Evolutionary conservation across 164 flowering plant genomes (phyloP).

Genomic region (Piper betle): DNA sequence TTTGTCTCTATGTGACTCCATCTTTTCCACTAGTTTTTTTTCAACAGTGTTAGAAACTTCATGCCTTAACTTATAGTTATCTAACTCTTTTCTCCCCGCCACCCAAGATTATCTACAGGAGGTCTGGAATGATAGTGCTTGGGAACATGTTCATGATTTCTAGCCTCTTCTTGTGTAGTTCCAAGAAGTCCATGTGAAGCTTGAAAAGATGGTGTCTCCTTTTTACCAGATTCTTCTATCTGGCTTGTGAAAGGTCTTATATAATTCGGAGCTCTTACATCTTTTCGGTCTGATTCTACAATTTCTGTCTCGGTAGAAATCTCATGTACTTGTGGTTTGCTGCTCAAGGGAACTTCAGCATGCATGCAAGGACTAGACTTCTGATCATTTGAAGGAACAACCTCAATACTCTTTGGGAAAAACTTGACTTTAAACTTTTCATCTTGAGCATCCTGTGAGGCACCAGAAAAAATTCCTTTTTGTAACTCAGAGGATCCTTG

Average conservation of each 20-base stretch:
- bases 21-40: constrained; percentile 21
- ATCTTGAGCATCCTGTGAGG: constrained; percentile 16
- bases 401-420: constrained; percentile 19
- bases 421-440: neutral
- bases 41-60: constrained; percentile 17
- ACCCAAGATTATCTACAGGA: constrained; percentile 15
- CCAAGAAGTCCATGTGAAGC: neutral
- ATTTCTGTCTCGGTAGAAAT: neutral
- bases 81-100: constrained; percentile 5
- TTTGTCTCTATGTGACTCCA: constrained; percentile 38
- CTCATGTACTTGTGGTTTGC: constrained; percentile 3
- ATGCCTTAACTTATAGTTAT: constrained; percentile 2
- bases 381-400: constrained; percentile 17
- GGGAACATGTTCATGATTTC: constrained; percentile 37
- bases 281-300: constrained; percentile 7
- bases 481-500: constrained; percentile 19
- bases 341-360: constrained; percentile 9
- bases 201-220: constrained; percentile 14
- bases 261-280: constrained; percentile 14
- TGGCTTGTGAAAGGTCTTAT: constrained; percentile 19
- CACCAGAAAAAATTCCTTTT: constrained; percentile 14
- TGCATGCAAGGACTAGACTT: constrained; percentile 6
- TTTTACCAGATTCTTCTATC: constrained; percentile 19
- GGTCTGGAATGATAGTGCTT: constrained; percentile 2
- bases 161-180: constrained; percentile 7